Conservation (phyloP, 768 basidiomycete genomes). For the Boletus rubropictus region DNA sequence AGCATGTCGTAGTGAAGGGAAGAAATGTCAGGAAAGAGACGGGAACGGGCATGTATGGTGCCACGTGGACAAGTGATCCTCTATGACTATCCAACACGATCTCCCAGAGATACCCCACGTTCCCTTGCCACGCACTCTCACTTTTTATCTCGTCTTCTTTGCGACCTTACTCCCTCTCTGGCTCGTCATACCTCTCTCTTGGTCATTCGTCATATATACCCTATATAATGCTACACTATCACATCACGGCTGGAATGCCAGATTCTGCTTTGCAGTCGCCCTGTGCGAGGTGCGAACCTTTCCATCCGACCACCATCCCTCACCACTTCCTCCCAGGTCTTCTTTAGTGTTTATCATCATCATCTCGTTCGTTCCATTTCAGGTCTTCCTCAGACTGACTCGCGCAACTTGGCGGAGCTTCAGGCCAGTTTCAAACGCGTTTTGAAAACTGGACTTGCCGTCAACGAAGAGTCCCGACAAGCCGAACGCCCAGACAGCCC, state of each 20-base stretch:
- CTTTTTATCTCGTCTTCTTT: conserved; percentile 57
- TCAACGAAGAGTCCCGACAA: conserved; percentile 50
- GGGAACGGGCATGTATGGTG: conserved; percentile 1
- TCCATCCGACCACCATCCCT: not conserved
- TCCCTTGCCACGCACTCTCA: conserved; percentile 36
- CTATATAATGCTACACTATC: conserved; percentile 40
- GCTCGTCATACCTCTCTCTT: conserved; percentile 56
- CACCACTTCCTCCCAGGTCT: conserved; percentile 39
- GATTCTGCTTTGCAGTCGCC: conserved; percentile 42
- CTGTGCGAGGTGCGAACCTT: conserved; percentile 49
- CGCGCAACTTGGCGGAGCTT: conserved; percentile 51
- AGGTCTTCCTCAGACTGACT: conserved; percentile 38
- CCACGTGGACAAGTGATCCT: not conserved
- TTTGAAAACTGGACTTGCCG: conserved; percentile 60
- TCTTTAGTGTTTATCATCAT: conserved; percentile 64
- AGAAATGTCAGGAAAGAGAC: conserved; percentile 30
- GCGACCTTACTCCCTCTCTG: conserved; percentile 58
- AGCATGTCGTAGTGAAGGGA: conserved; percentile 40
- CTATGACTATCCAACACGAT: conserved; percentile 1
- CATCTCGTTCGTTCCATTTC: conserved; percentile 46
- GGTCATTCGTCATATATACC: conserved; percentile 52
- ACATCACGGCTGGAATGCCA: conserved; percentile 37
- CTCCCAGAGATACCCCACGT: conserved; percentile 40
- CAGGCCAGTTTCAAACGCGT: conserved; percentile 55
- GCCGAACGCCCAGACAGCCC: conserved; percentile 53